phyloP scores from a whole-genome alignment of 495 filamentous ascomycete species.

The Xylaria palmicola region DNA sequence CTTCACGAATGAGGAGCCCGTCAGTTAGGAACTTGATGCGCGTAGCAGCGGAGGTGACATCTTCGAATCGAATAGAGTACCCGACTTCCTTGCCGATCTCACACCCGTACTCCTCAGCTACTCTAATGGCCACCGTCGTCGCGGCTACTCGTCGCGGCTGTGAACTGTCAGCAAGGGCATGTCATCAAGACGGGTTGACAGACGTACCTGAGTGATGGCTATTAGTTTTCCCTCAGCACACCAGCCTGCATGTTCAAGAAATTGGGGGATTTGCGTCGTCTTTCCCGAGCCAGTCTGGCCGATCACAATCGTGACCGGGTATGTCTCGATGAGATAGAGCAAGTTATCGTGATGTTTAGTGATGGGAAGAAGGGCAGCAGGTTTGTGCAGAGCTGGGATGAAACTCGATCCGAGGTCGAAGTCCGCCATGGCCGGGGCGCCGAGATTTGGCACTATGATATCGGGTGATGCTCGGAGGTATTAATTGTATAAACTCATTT shows the following conservation, averaged over 20 bases:
- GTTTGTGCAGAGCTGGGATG: constrained; percentile 76
- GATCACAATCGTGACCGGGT: constrained; percentile 79
- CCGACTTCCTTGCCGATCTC: constrained; percentile 93
- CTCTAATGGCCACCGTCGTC: constrained; percentile 84
- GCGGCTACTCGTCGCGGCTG: constrained; percentile 91
- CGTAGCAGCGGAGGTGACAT: constrained; percentile 83
- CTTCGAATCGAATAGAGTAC: constrained; percentile 95
- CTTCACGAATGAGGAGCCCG: constrained; percentile 90
- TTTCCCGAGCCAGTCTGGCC: constrained; percentile 92
- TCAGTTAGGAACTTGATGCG: constrained; percentile 96
- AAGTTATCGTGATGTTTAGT: constrained; percentile 69
- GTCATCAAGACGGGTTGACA: neutral
- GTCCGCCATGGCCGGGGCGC: constrained; percentile 44
- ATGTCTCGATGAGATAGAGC: constrained; percentile 74
- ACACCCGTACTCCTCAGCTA: constrained; percentile 90
- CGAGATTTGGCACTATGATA: neutral
- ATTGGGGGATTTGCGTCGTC: constrained; percentile 87
- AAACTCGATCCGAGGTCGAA: constrained; percentile 63
- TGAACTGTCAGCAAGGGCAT: constrained; percentile 19
- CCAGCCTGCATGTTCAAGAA: constrained; percentile 86
- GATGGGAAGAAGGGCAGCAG: constrained; percentile 73
- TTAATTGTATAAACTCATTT: neutral
- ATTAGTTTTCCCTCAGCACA: constrained; percentile 77
- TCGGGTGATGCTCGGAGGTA: neutral
- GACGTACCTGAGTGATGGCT: constrained; percentile 82